phyloP scores from a whole-genome alignment of 495 filamentous ascomycete genomes.

The Pseudomonodictys pantanalensis region DNA sequence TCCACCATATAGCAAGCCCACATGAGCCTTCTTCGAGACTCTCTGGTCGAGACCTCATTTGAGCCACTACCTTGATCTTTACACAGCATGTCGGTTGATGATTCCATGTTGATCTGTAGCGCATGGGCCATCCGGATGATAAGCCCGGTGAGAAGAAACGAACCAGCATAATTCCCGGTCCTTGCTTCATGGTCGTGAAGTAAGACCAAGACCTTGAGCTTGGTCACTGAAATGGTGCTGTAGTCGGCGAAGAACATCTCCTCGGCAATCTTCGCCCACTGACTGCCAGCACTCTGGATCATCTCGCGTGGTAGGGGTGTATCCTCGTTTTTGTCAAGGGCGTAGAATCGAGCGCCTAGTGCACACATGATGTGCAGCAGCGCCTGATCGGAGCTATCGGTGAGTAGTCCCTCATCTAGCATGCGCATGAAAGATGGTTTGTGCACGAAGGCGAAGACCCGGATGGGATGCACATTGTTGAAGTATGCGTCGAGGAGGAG shows the following conservation, averaged over 20 bases:
- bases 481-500: conserved; percentile 1
- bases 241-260: conserved; percentile 2
- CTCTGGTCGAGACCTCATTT: neutral
- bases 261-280: conserved; percentile 4
- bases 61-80: neutral
- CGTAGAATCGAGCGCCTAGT: conserved; percentile 6
- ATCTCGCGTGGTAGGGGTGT: neutral
- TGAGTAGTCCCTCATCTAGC: neutral
- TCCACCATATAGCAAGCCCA: conserved; percentile 7
- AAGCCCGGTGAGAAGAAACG: neutral
- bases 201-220: neutral
- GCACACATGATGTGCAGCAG: conserved; percentile 3
- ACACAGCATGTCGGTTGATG: neutral
- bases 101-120: conserved; percentile 5
- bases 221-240: neutral
- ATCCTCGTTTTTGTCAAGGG: neutral
- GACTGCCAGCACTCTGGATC: conserved; percentile 3
- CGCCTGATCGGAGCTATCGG: neutral
- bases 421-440: conserved; percentile 4
- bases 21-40: neutral
- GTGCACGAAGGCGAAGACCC: conserved; percentile 1
- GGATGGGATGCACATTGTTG: neutral
- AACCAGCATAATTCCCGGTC: neutral
- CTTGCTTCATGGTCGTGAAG: conserved; percentile 5
- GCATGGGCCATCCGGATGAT: conserved; percentile 4